A percentile compares a stretch with the other conserved stretches of the same genome.
These are phyloP conservation scores for Macadamia tetraphylla DNA, from an alignment of 164 flowering plant species.

Conservation along the genomic window DNA sequence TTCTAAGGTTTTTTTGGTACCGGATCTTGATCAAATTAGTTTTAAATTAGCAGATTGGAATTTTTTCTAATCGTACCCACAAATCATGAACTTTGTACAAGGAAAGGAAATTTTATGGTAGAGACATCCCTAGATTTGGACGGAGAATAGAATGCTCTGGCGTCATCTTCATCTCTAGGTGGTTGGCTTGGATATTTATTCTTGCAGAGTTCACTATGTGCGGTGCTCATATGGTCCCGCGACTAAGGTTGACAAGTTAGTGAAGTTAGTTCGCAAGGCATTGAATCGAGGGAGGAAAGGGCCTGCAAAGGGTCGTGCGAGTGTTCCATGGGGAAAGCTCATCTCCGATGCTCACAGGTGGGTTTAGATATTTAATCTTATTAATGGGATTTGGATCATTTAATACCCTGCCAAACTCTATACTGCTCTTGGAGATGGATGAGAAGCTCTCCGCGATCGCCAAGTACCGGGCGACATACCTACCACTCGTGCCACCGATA, in stretches of 20 bases:
- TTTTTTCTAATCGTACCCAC: no score
- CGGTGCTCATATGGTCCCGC: constrained; percentile 22
- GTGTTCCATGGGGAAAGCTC: constrained; percentile 76
- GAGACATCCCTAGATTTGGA: constrained; percentile 29
- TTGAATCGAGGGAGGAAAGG: constrained; percentile 31
- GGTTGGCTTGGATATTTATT: constrained; percentile 27
- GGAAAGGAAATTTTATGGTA: neutral
- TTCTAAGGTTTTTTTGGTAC: no score
- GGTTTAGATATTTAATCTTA: constrained; percentile 9
- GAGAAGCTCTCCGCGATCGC: constrained; percentile 29
- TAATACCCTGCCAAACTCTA: neutral
- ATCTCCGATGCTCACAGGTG: constrained; percentile 67
- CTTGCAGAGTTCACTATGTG: neutral
- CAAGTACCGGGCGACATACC: constrained; percentile 22
- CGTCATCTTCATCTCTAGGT: constrained; percentile 28
- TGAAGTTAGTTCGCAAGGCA: constrained; percentile 18
- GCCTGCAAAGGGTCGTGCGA: constrained; percentile 20
- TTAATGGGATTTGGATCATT: neutral
- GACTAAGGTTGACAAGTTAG: constrained; percentile 27
- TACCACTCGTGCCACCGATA: constrained; percentile 41
- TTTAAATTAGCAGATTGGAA: no score
- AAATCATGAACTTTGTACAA: no score
- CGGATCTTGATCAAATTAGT: no score
- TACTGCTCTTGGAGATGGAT: constrained; percentile 21
- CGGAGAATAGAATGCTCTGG: constrained; percentile 27